A percentile compares a stretch with the other conserved stretches of the same genome.
Conservation (phyloP, 2,329 filamentous ascomycete genomes). For the Fusarium oligoseptatum region DNA sequence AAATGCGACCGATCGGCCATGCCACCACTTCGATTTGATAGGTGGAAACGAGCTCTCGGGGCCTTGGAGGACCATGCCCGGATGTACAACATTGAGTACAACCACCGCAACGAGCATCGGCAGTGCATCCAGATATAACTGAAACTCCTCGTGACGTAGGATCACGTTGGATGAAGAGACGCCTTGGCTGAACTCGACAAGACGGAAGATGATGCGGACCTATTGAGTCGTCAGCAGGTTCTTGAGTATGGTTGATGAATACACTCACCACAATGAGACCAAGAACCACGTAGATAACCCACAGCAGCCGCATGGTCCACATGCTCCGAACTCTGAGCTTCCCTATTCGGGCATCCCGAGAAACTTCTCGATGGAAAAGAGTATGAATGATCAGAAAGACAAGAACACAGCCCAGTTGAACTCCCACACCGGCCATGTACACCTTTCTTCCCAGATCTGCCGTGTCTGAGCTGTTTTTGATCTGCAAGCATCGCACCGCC, state of each 20-base stretch:
- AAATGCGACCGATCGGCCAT: background rate
- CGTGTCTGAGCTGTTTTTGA: background rate
- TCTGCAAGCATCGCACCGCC: background rate
- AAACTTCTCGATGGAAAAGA: background rate
- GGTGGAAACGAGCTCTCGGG: background rate
- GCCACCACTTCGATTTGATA: background rate
- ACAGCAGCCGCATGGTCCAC: background rate
- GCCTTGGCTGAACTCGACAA: background rate
- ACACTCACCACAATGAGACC: background rate
- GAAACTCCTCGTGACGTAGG: background rate
- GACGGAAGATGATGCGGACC: background rate
- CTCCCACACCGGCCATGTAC: background rate
- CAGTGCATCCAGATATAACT: background rate
- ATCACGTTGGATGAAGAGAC: background rate
- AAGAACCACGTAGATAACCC: background rate
- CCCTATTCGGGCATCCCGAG: rapidly evolving
- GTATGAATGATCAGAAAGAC: background rate
- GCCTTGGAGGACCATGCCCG: background rate
- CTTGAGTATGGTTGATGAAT: background rate
- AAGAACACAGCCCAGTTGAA: background rate
- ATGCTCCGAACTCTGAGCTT: background rate
- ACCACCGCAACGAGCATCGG: background rate
- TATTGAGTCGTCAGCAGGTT: background rate
- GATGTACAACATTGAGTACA: background rate
- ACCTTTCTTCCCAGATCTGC: background rate